A percentile compares a stretch with the other conserved stretches of the same genome.
phyloP scores from a whole-genome alignment of 2,329 filamentous ascomycete genomes.

The Biscogniauxia mediterranea region DNA sequence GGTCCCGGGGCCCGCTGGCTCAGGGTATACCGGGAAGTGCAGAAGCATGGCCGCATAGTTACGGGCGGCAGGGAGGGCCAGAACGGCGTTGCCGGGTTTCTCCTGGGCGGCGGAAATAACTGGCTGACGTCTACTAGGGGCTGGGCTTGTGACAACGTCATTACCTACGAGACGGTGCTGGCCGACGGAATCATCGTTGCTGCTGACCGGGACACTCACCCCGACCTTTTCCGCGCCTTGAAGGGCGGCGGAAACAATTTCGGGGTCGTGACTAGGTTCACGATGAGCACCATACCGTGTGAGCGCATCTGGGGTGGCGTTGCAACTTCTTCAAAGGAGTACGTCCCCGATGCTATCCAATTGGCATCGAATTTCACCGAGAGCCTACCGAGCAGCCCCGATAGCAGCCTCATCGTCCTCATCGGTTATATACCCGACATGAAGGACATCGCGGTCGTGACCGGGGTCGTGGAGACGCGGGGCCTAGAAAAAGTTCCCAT shows the following conservation, averaged over 20 bases:
- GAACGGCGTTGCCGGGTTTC: slow-evolving; percentile 25
- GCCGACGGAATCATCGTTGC: slow-evolving; percentile 19
- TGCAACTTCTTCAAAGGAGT: neutral
- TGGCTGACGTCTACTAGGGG: slow-evolving; percentile 27
- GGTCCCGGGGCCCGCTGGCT: slow-evolving; percentile 26
- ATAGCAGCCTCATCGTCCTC: neutral
- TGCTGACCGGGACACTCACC: slow-evolving; percentile 1
- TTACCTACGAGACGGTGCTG: slow-evolving; percentile 41
- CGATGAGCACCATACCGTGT: slow-evolving; percentile 6
- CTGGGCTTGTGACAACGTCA: slow-evolving; percentile 42
- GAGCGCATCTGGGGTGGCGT: slow-evolving; percentile 9
- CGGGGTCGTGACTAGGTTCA: slow-evolving; percentile 14
- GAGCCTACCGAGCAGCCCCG: neutral
- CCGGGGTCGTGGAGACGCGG: neutral
- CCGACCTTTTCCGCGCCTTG: slow-evolving; percentile 10
- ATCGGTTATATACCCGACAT: neutral
- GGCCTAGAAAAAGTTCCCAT: neutral
- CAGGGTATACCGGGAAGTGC: slow-evolving; percentile 19
- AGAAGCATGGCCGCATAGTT: slow-evolving; percentile 14
- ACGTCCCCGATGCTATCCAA: neutral
- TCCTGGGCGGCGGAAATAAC: slow-evolving; percentile 17
- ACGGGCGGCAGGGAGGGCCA: slow-evolving; percentile 20
- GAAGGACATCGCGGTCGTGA: neutral
- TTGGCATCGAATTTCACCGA: neutral
- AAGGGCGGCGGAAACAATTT: slow-evolving; percentile 17